Conservation (phyloP, 768 basidiomycete species). For the Lanmaoa pseudosensibilis region DNA sequence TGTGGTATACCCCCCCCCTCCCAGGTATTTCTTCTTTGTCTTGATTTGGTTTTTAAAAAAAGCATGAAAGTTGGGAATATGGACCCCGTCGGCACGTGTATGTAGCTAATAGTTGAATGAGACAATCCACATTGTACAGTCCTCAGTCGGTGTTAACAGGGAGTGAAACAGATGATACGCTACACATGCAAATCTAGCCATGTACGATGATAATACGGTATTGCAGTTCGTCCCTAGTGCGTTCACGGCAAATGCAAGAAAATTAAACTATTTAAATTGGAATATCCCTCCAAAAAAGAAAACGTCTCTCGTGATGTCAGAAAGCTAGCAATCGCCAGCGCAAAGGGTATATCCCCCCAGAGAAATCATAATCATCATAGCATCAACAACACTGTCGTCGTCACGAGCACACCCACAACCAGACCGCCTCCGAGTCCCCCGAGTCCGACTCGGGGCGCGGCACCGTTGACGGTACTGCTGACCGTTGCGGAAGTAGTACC, state of each 20-base stretch:
- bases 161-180: not conserved
- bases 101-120: conserved; percentile 1
- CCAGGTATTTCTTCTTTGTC: no score
- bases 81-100: not conserved
- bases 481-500: conserved; percentile 51
- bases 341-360: no score
- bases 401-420: not conserved
- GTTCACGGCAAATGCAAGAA: no score
- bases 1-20: no score
- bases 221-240: not conserved
- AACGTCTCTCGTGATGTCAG: not conserved
- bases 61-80: not conserved
- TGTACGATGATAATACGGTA: not conserved
- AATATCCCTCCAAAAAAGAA: not conserved
- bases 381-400: not conserved
- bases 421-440: not conserved
- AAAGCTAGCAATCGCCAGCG: not conserved
- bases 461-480: conserved; percentile 33
- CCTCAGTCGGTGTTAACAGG: not conserved
- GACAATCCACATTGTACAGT: not conserved
- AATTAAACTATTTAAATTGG: no score
- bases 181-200: not conserved
- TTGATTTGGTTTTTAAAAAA: not conserved
- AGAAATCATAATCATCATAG: not conserved
- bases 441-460: not conserved